These are phyloP conservation scores for Tricholoma terreum DNA, from an alignment of 768 basidiomycete genomes.

Conservation along the genomic window DNA sequence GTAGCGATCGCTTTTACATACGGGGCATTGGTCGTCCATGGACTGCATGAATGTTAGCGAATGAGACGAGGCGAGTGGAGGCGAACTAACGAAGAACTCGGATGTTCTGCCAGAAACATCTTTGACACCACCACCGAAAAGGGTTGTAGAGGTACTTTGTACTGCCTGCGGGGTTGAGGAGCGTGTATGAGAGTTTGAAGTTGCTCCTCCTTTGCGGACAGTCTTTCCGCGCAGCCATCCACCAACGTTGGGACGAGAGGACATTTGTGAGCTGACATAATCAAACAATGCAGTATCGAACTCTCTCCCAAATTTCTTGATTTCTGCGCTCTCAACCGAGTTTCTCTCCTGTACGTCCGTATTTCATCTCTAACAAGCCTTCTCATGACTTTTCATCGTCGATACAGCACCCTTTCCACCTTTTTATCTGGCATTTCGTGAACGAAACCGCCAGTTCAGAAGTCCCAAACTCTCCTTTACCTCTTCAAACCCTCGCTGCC, in stretches of 20 bases:
- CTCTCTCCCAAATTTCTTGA: background rate
- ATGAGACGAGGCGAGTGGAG: background rate
- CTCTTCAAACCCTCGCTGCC: too few species aligned
- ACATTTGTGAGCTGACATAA: conserved; percentile 18
- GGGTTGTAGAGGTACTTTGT: conserved; percentile 70
- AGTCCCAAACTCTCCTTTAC: too few species aligned
- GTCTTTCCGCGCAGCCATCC: conserved; percentile 76
- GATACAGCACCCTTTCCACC: too few species aligned
- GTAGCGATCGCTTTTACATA: conserved; percentile 96
- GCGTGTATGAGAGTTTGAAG: conserved; percentile 47
- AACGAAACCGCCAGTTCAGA: too few species aligned
- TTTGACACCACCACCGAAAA: conserved; percentile 83
- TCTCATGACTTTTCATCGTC: too few species aligned
- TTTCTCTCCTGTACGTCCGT: too few species aligned
- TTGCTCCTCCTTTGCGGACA: conserved; percentile 59
- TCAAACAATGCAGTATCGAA: background rate
- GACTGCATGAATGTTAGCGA: conserved; percentile 41
- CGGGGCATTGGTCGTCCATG: conserved; percentile 93
- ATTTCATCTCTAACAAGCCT: too few species aligned
- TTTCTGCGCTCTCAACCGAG: background rate
- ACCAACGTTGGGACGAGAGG: conserved; percentile 32
- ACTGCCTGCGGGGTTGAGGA: conserved; percentile 58
- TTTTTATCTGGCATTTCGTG: too few species aligned
- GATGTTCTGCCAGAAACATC: conserved; percentile 79
- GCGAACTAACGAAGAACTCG: conserved; percentile 69